phyloP scores from a whole-genome alignment of 2,329 filamentous ascomycete species.

The Aureobasidium leucospermi region DNA sequence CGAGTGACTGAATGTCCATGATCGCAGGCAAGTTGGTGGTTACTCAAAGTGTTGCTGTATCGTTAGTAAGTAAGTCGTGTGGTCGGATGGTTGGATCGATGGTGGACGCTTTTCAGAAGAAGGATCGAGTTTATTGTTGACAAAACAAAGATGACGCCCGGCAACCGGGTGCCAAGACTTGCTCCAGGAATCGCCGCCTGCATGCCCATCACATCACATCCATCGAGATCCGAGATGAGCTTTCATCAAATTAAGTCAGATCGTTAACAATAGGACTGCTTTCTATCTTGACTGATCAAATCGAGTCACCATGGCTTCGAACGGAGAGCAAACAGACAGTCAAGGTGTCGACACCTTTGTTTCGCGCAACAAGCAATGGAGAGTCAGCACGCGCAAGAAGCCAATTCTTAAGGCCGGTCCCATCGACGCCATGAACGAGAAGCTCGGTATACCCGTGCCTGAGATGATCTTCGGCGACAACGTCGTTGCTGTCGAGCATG shows the following conservation, averaged over 20 bases:
- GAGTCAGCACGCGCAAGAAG: conserved; percentile 74
- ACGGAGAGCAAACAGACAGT: conserved; percentile 1
- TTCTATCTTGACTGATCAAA: neutral
- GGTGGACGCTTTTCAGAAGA: neutral
- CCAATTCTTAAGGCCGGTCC: conserved; percentile 89
- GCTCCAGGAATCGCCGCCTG: neutral
- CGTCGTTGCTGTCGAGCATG: conserved; percentile 65
- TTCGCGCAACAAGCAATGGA: conserved; percentile 26
- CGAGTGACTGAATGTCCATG: conserved; percentile 71
- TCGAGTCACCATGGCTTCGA: conserved; percentile 45
- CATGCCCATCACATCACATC: neutral
- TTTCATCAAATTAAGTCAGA: neutral
- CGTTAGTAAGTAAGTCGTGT: neutral
- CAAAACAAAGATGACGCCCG: conserved; percentile 10
- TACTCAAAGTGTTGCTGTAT: neutral
- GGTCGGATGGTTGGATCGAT: neutral
- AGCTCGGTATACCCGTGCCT: conserved; percentile 77
- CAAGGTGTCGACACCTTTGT: conserved; percentile 19
- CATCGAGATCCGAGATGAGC: neutral
- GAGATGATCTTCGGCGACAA: conserved; percentile 99
- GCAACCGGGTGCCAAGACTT: conserved; percentile 8
- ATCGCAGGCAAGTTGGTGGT: neutral
- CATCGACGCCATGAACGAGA: conserved; percentile 75
- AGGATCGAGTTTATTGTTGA: conserved; percentile 6
- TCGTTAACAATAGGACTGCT: neutral